These are phyloP conservation scores for Raffaelea albimanens DNA, from an alignment of 2,329 filamentous ascomycete species.

Conservation along the genomic window DNA sequence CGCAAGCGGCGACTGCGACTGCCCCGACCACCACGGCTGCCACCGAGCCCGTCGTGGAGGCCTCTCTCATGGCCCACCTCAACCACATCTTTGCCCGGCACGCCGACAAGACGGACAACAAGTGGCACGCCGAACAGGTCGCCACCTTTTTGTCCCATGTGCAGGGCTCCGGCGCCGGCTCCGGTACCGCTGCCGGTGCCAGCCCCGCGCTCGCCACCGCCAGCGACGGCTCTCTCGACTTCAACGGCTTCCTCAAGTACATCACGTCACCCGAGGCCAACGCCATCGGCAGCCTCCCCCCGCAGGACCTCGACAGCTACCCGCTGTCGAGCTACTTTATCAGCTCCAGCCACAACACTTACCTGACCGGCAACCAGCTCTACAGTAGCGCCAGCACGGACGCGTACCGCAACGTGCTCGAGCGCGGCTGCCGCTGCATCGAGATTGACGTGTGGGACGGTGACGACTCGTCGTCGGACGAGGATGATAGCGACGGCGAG, in stretches of 20 bases:
- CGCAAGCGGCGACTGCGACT: background rate
- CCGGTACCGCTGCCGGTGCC: too few relatives aligned
- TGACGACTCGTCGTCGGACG: slow-evolving; percentile 52
- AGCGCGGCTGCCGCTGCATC: slow-evolving; percentile 80
- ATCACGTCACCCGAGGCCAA: slow-evolving; percentile 42
- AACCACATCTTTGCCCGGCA: slow-evolving; percentile 36
- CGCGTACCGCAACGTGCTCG: slow-evolving; percentile 75
- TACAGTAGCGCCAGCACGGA: slow-evolving; percentile 79
- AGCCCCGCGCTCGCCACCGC: too few relatives aligned
- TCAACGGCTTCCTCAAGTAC: slow-evolving; percentile 42
- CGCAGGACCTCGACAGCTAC: slow-evolving; percentile 49
- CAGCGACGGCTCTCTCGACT: slow-evolving; percentile 26
- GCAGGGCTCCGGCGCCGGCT: slow-evolving; percentile 23
- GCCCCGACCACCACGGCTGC: background rate
- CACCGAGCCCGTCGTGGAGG: slow-evolving; percentile 14
- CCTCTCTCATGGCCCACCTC: slow-evolving; percentile 31
- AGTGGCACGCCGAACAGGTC: slow-evolving; percentile 36
- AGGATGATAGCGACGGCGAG: background rate
- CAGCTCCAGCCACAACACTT: slow-evolving; percentile 92
- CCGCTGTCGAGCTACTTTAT: slow-evolving; percentile 89
- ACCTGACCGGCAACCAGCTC: slow-evolving; percentile 81
- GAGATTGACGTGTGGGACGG: slow-evolving; percentile 97
- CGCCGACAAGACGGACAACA: slow-evolving; percentile 26
- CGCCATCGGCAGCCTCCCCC: slow-evolving; percentile 27
- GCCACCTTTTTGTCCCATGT: slow-evolving; percentile 34